phyloP scores from a whole-genome alignment of 768 basidiomycete species.

The Amanita molliuscula region DNA sequence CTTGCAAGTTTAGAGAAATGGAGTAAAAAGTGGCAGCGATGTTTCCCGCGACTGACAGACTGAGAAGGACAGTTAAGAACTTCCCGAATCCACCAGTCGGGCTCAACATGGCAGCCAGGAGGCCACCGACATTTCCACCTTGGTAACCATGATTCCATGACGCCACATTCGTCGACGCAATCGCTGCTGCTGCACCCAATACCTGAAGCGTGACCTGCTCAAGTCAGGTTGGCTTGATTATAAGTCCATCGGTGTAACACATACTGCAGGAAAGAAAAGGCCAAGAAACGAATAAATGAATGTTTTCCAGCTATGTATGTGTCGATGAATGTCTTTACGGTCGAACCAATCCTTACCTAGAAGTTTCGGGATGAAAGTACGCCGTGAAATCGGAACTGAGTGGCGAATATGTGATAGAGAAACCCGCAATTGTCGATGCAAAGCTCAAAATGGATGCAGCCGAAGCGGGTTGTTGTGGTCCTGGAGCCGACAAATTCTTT shows the following conservation, averaged over 20 bases:
- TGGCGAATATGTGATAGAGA: constrained; percentile 51
- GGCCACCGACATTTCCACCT: constrained; percentile 54
- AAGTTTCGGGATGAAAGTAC: constrained; percentile 50
- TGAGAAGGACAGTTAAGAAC: constrained; percentile 72
- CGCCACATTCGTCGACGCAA: constrained; percentile 44
- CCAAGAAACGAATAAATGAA: constrained; percentile 65
- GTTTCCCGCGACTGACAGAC: constrained; percentile 74
- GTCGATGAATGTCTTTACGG: not conserved
- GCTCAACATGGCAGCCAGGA: constrained; percentile 61
- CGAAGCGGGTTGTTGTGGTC: constrained; percentile 42
- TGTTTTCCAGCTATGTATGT: constrained; percentile 41
- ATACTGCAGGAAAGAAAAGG: constrained; percentile 47
- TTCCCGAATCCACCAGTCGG: constrained; percentile 67
- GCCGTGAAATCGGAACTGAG: constrained; percentile 67
- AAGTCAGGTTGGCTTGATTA: not conserved
- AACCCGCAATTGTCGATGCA: constrained; percentile 62
- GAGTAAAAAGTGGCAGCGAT: constrained; percentile 81
- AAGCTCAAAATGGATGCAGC: constrained; percentile 50
- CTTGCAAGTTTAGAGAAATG: constrained; percentile 62
- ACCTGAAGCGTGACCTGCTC: constrained; percentile 31
- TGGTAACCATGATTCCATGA: constrained; percentile 52
- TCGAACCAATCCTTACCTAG: constrained; percentile 30
- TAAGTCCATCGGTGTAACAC: constrained; percentile 6
- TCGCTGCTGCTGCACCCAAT: constrained; percentile 56
- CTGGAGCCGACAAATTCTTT: constrained; percentile 46